Percentiles rank a stretch among this genome's conserved stretches.
Conservation (phyloP, 345 rosid genomes). For the Gossypium longicalyx region DNA sequence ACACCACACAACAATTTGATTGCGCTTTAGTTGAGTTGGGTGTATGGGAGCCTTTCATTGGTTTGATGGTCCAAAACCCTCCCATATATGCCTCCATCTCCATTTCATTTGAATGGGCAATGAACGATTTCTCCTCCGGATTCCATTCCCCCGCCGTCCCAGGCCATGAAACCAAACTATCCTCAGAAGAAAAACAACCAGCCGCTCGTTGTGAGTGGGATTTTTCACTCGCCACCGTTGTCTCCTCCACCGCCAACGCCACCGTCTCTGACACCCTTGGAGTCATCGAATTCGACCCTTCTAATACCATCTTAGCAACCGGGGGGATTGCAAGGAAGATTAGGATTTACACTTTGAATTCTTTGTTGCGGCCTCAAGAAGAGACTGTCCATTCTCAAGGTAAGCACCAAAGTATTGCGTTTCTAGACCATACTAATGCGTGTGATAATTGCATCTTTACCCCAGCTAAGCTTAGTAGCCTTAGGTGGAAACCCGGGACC, state of each 20-base stretch:
- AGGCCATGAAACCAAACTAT: neutral
- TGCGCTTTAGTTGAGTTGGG: neutral
- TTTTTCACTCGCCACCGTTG: constrained; percentile 44
- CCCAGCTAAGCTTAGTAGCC: constrained; percentile 87
- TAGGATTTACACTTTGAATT: constrained; percentile 47
- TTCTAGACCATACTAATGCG: constrained; percentile 47
- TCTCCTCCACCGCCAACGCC: constrained; percentile 33
- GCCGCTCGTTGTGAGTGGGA: constrained; percentile 59
- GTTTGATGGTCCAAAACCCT: constrained; percentile 32
- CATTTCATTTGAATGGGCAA: constrained; percentile 52
- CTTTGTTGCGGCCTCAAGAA: constrained; percentile 25
- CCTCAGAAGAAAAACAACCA: constrained; percentile 10
- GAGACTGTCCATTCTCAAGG: neutral
- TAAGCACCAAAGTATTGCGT: neutral
- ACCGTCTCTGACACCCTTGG: constrained; percentile 66
- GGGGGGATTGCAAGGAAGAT: constrained; percentile 88
- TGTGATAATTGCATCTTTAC: constrained; percentile 61
- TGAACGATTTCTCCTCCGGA: constrained; percentile 34
- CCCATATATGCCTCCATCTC: constrained; percentile 17
- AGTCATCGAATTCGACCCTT: constrained; percentile 66
- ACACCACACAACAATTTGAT: neutral
- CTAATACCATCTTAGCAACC: constrained; percentile 53
- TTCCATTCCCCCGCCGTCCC: constrained; percentile 8
- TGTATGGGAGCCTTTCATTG: constrained; percentile 41
- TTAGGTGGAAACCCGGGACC: constrained; percentile 66